Conservation (phyloP, 306 rosid genomes). For the Carpinus fangiana region DNA sequence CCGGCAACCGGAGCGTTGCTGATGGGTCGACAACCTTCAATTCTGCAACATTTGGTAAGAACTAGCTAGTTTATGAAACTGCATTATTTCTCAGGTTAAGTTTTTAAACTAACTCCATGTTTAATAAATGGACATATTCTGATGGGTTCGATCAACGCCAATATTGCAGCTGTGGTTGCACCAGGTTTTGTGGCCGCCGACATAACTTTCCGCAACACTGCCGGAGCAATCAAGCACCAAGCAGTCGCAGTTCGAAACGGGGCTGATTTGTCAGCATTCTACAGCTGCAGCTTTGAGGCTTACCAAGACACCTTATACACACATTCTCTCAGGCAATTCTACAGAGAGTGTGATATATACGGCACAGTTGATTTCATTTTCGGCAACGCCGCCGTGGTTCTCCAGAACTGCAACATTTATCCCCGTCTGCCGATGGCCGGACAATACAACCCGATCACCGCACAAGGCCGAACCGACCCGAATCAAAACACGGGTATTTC, state of each 20-base stretch:
- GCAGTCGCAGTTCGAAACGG: conserved; percentile 15
- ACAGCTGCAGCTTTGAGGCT: conserved; percentile 8
- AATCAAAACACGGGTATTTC: conserved; percentile 4
- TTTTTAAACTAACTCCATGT: background rate
- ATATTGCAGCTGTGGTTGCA: background rate
- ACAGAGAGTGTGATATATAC: background rate
- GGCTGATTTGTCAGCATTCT: conserved; percentile 4
- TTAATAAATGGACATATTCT: background rate
- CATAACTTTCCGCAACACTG: conserved; percentile 7
- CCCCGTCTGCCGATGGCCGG: background rate
- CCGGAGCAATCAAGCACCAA: conserved; percentile 5
- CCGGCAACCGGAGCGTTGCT: background rate
- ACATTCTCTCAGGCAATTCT: conserved; percentile 4
- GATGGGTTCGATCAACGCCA: background rate
- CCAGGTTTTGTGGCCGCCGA: background rate
- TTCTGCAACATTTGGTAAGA: conserved; percentile 8
- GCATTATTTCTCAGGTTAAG: background rate
- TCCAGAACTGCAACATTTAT: conserved; percentile 11
- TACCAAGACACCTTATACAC: conserved; percentile 6
- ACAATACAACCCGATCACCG: background rate
- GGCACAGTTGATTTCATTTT: conserved; percentile 9
- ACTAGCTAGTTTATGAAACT: too few species aligned
- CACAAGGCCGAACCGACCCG: conserved; percentile 5
- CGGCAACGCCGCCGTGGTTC: background rate
- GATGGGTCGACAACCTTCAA: conserved; percentile 8